A percentile compares a stretch with the other conserved stretches of the same genome.
phyloP scores from a whole-genome alignment of 805 yeast genomes.

The Yamadazyma scolyti region DNA sequence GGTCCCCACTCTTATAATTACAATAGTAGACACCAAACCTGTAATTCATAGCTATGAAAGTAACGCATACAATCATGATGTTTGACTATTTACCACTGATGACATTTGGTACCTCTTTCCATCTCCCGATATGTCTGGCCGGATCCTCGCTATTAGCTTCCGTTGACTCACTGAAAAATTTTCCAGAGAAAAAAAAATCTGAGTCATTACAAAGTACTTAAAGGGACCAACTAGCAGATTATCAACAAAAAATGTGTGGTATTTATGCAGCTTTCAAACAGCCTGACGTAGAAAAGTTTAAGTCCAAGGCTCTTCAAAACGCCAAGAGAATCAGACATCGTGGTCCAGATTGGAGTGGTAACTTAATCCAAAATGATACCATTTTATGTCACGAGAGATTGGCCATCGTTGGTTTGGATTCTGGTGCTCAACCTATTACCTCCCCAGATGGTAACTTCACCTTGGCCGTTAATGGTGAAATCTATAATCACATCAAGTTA shows the following conservation, averaged over 20 bases:
- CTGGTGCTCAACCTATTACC: constrained; percentile 97
- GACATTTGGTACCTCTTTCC: too few relatives aligned
- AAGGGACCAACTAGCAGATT: background rate
- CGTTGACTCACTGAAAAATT: background rate
- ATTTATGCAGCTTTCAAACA: constrained; percentile 90
- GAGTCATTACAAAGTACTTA: background rate
- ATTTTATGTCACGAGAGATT: constrained; percentile 92
- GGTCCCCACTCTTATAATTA: too few relatives aligned
- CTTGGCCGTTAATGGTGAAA: constrained; percentile 95
- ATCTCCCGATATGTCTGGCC: background rate
- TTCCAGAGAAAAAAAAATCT: background rate
- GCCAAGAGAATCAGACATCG: constrained; percentile 95
- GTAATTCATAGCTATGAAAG: too few relatives aligned
- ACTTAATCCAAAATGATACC: constrained; percentile 71
- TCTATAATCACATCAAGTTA: constrained; percentile 90
- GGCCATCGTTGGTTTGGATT: constrained; percentile 94
- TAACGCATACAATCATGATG: too few relatives aligned
- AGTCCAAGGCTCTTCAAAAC: constrained; percentile 82
- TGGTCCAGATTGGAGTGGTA: constrained; percentile 99
- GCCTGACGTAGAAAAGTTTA: constrained; percentile 74
- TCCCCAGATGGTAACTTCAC: constrained; percentile 70
- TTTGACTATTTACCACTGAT: too few relatives aligned
- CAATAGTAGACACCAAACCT: too few relatives aligned
- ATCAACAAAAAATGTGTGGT: constrained; percentile 77
- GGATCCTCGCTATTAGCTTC: background rate